Conservation (phyloP, 2,329 filamentous ascomycete species). For the Talaromyces rugulosus region DNA sequence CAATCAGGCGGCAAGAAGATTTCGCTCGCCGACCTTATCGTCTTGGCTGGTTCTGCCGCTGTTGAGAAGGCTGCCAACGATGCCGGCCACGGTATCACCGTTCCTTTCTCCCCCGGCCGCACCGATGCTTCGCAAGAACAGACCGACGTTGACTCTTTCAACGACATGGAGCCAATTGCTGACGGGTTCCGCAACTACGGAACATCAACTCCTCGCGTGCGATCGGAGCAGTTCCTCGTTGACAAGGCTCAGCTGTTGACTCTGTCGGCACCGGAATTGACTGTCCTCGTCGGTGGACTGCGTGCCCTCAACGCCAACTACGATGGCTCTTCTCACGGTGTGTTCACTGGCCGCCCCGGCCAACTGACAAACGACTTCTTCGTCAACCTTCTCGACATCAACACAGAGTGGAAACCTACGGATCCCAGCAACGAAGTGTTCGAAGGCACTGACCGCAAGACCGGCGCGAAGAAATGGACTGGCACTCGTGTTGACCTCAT, state of each 20-base stretch:
- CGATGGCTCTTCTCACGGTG: constrained; percentile 62
- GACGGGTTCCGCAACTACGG: constrained; percentile 82
- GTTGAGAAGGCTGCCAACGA: constrained; percentile 61
- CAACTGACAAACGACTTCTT: constrained; percentile 77
- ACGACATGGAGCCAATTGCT: constrained; percentile 62
- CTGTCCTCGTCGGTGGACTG: constrained; percentile 67
- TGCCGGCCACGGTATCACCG: constrained; percentile 46
- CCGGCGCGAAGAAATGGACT: constrained; percentile 63
- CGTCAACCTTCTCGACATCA: constrained; percentile 68
- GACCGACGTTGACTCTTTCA: constrained; percentile 63
- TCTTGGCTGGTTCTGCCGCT: constrained; percentile 66
- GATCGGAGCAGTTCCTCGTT: constrained; percentile 65
- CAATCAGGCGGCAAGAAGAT: constrained; percentile 58
- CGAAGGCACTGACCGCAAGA: constrained; percentile 62
- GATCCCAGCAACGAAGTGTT: constrained; percentile 53
- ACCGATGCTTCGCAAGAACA: constrained; percentile 67
- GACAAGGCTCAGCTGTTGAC: constrained; percentile 69
- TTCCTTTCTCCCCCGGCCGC: constrained; percentile 71
- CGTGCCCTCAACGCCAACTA: constrained; percentile 67
- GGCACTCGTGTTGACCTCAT: constrained; percentile 66
- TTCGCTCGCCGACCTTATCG: constrained; percentile 73
- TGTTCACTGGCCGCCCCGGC: constrained; percentile 65
- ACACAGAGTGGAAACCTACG: constrained; percentile 60
- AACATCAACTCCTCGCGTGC: constrained; percentile 55
- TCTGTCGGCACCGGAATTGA: constrained; percentile 66